phyloP scores from a whole-genome alignment of 2,329 filamentous ascomycete genomes.

The Neurospora sp. region DNA sequence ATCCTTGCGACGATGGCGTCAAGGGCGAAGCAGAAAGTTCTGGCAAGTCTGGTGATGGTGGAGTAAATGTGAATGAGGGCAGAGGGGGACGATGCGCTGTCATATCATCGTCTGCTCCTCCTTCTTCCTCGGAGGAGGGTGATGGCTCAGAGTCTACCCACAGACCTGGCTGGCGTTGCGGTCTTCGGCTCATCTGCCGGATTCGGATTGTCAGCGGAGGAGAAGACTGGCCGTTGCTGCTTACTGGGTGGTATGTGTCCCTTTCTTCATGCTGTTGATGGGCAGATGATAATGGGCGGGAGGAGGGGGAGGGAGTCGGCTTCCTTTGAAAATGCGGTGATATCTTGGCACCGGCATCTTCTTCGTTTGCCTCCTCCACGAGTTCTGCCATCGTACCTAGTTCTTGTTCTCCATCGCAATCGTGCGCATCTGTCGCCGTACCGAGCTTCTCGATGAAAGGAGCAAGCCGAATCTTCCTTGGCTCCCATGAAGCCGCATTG shows the following conservation, averaged over 20 bases:
- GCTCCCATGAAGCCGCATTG: constrained; percentile 10
- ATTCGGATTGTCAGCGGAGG: background rate
- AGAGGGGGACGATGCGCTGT: background rate
- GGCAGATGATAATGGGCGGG: background rate
- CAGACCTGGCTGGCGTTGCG: background rate
- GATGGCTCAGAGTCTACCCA: background rate
- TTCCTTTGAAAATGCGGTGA: background rate
- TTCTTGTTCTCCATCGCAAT: background rate
- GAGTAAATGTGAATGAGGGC: background rate
- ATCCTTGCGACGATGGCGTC: background rate
- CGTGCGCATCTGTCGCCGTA: background rate
- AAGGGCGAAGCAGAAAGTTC: background rate
- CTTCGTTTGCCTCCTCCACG: background rate
- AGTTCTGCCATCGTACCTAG: background rate
- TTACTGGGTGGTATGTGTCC: background rate
- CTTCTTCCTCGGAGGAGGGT: background rate
- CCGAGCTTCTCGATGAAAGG: background rate
- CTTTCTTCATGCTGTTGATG: background rate
- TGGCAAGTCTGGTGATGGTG: background rate
- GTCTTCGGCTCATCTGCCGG: background rate
- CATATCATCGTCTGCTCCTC: background rate
- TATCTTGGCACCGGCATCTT: background rate
- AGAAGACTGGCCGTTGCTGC: background rate
- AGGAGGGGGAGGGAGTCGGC: background rate
- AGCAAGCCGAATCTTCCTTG: constrained; percentile 7